Evolutionary conservation across 345 rosid genomes (phyloP).

Genomic region (Citrus hindsii): DNA sequence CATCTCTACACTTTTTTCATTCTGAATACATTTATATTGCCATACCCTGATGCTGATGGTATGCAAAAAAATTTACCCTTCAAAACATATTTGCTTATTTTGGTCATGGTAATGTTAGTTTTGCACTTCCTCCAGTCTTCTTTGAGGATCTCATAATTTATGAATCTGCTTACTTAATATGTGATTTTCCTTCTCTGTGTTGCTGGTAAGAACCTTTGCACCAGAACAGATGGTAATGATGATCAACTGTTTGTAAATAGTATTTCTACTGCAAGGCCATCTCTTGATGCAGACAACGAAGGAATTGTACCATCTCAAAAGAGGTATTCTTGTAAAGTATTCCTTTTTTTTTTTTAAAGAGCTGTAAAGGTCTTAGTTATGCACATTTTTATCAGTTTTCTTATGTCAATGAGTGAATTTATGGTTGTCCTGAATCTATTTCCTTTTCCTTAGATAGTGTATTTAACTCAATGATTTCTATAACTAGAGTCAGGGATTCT

Average conservation of each 20-base stretch:
- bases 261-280: conserved; percentile 26
- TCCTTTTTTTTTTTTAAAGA: no score
- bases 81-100: not conserved
- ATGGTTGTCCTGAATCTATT: not conserved
- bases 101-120: not conserved
- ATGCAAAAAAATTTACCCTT: not conserved
- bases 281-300: conserved; percentile 26
- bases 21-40: not conserved
- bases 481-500: conserved; percentile 38
- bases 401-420: not conserved
- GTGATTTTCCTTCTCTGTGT: conserved; percentile 6
- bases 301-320: conserved; percentile 31
- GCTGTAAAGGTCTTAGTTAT: conserved; percentile 2
- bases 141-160: conserved; percentile 11
- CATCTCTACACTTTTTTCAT: not conserved
- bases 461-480: not conserved
- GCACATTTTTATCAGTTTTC: not conserved
- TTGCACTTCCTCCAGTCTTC: conserved; percentile 2
- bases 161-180: conserved; percentile 6
- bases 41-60: not conserved
- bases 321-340: conserved; percentile 33
- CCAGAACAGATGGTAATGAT: conserved; percentile 30
- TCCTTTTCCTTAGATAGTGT: not conserved
- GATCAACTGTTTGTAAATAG: conserved; percentile 25
- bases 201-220: conserved; percentile 35